A percentile compares a stretch with the other conserved stretches of the same genome.
These are phyloP conservation scores for Exophiala sp. DNA, from an alignment of 2,329 filamentous ascomycete species.

Conservation along the genomic window DNA sequence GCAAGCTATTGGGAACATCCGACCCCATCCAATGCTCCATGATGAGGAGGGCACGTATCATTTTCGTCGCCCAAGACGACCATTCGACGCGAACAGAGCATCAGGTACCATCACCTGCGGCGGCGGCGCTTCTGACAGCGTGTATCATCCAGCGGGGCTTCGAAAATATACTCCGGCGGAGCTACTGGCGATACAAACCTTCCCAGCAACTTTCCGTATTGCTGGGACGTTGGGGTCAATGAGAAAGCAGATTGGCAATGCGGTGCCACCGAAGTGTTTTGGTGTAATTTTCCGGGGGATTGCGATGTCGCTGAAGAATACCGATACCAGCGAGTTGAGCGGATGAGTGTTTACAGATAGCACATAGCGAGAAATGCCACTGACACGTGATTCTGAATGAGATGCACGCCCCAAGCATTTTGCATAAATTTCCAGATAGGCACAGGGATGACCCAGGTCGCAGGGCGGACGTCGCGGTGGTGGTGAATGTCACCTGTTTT, in stretches of 20 bases:
- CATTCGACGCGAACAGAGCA: constrained; percentile 39
- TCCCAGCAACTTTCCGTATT: constrained; percentile 62
- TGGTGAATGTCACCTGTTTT: no score
- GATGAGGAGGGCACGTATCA: neutral
- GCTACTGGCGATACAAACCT: constrained; percentile 66
- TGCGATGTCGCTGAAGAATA: no score
- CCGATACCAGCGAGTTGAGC: no score
- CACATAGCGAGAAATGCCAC: no score
- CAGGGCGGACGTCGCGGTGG: no score
- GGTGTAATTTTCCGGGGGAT: no score
- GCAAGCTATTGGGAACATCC: constrained; percentile 41
- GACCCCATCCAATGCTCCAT: constrained; percentile 14
- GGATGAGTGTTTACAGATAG: no score
- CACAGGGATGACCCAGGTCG: no score
- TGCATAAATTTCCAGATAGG: no score
- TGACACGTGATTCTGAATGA: no score
- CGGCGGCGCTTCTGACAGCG: constrained; percentile 54
- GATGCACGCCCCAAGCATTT: no score
- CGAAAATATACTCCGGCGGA: constrained; percentile 66
- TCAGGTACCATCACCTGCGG: constrained; percentile 61
- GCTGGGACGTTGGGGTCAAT: constrained; percentile 36
- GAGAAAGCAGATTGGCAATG: constrained; percentile 71
- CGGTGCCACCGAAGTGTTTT: constrained; percentile 72
- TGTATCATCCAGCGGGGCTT: constrained; percentile 61
- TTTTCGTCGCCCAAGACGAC: neutral